A percentile compares a stretch with the other conserved stretches of the same genome.
Evolutionary conservation across 352 stramenopile species (phyloP).

Genomic region (Thraustotheca clavata): DNA sequence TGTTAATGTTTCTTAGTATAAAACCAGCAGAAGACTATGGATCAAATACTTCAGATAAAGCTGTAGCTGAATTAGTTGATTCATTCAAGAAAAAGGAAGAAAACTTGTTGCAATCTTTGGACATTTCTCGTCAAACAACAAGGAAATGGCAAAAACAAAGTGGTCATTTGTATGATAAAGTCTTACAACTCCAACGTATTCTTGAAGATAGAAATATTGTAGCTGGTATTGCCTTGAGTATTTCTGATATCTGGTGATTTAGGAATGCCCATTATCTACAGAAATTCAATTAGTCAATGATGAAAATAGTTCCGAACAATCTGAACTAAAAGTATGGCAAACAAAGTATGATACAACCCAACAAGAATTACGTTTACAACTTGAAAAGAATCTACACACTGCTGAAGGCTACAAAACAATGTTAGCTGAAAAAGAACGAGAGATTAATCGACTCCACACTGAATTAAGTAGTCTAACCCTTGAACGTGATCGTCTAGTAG

Average conservation of each 20-base stretch:
- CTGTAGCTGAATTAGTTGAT: not conserved
- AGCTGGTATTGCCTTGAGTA: not conserved
- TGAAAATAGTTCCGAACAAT: too few species aligned
- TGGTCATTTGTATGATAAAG: not conserved
- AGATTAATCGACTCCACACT: not conserved
- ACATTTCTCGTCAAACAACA: not conserved
- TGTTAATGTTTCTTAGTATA: too few species aligned
- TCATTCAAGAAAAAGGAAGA: conserved; percentile 6
- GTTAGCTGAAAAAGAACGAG: not conserved
- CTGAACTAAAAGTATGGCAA: not conserved
- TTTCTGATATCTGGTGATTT: not conserved
- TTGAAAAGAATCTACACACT: conserved; percentile 14
- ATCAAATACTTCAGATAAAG: not conserved
- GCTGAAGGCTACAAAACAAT: conserved; percentile 14
- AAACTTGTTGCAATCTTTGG: not conserved
- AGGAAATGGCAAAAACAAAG: not conserved
- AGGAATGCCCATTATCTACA: not conserved
- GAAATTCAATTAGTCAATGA: not conserved
- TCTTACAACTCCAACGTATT: not conserved
- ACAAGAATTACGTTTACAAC: conserved; percentile 5
- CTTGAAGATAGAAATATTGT: conserved; percentile 9
- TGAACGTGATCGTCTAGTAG: not conserved
- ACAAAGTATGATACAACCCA: not conserved
- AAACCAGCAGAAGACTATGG: too few species aligned
- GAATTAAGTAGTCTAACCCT: not conserved